Conservation (phyloP, 2,329 filamentous ascomycete species). For the Cryphonectria naterciae region DNA sequence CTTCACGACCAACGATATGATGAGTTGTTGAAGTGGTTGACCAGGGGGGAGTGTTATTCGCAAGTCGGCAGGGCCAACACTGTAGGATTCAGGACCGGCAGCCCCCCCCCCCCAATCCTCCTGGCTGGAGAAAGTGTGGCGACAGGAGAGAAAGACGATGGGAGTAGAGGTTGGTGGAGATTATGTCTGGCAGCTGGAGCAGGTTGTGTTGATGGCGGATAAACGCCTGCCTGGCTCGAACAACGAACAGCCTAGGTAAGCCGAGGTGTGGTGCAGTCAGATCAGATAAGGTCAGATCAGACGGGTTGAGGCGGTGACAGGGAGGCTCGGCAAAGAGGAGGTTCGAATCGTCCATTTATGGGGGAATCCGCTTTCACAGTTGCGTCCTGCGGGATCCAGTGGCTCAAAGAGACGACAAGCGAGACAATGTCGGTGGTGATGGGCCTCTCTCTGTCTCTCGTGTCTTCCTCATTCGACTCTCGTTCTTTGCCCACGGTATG, state of each 20-base stretch:
- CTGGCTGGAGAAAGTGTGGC: neutral
- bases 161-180: neutral
- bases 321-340: neutral
- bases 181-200: too few species aligned
- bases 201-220: neutral
- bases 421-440: neutral
- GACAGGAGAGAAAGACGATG: neutral
- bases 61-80: neutral
- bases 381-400: neutral
- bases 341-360: neutral
- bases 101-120: neutral
- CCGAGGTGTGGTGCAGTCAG: neutral
- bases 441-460: neutral
- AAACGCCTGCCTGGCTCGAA: neutral
- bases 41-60: neutral
- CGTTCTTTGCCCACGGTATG: neutral
- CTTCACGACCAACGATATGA: neutral
- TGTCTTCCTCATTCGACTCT: neutral
- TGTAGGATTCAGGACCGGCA: neutral
- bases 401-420: neutral
- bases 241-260: neutral
- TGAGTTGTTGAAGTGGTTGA: neutral
- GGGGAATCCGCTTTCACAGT: too few species aligned
- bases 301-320: neutral
- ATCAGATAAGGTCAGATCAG: neutral